These are phyloP conservation scores for Fraxinus anomala DNA, from an alignment of 257 asterid species.

Conservation along the genomic window DNA sequence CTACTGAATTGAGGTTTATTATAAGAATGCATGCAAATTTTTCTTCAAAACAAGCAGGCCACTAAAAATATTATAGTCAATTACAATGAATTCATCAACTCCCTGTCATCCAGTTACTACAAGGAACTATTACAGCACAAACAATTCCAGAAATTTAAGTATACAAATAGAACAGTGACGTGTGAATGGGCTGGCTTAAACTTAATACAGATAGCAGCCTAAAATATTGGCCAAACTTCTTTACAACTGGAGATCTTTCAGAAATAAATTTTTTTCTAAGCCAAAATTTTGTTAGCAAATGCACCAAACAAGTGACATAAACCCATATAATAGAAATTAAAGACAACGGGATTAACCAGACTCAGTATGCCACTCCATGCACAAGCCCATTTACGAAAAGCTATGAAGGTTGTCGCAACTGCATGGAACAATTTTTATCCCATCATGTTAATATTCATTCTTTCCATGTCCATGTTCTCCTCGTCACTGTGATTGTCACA, in stretches of 20 bases:
- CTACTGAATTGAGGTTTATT: background rate
- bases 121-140: background rate
- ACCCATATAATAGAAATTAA: background rate
- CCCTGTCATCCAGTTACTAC: background rate
- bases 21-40: background rate
- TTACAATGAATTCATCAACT: background rate
- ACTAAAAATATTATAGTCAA: background rate
- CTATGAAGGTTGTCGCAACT: background rate
- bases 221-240: background rate
- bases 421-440: background rate
- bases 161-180: background rate
- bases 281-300: background rate
- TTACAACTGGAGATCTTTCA: background rate
- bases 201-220: background rate
- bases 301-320: background rate
- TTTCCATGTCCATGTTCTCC: background rate
- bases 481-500: background rate
- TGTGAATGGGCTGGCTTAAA: background rate
- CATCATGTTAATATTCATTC: background rate
- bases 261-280: background rate
- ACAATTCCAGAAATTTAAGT: background rate
- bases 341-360: background rate
- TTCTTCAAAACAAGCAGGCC: background rate
- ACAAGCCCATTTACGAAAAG: background rate
- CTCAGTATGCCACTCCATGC: background rate